phyloP scores from a whole-genome alignment of 352 stramenopile genomes.

The Globisporangium cystogenes region DNA sequence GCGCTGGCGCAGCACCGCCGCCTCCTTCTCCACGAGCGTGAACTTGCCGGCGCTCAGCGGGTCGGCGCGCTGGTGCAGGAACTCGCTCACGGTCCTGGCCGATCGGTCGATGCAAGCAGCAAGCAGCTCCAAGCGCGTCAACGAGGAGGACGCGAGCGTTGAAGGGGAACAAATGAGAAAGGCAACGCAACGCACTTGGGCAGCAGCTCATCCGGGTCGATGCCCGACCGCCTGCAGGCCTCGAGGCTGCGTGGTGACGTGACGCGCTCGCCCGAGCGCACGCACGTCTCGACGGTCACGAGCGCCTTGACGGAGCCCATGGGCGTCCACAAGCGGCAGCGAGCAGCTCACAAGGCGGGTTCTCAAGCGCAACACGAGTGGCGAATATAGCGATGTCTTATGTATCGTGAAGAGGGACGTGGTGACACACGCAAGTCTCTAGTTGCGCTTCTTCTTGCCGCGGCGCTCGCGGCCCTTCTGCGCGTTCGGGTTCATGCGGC shows the following conservation, averaged over 20 bases:
- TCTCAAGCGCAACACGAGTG: too few relatives aligned
- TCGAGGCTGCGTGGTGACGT: constrained; percentile 66
- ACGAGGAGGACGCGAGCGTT: background rate
- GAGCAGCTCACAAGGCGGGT: too few relatives aligned
- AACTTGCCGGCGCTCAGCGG: constrained; percentile 30
- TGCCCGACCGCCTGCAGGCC: constrained; percentile 60
- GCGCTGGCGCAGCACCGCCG: constrained; percentile 57
- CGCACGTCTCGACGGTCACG: constrained; percentile 46
- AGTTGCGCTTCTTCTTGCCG: constrained; percentile 96
- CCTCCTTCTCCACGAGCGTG: constrained; percentile 66
- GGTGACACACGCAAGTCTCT: constrained; percentile 11
- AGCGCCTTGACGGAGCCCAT: constrained; percentile 34
- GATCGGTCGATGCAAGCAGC: background rate
- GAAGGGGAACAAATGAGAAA: too few relatives aligned
- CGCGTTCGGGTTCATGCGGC: constrained; percentile 95
- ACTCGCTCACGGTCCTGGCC: constrained; percentile 28
- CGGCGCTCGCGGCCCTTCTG: constrained; percentile 94
- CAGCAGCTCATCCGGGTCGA: constrained; percentile 58
- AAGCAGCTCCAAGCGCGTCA: background rate
- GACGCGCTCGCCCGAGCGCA: constrained; percentile 38
- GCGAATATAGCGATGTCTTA: background rate
- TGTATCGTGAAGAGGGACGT: background rate
- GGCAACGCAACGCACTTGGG: constrained; percentile 27
- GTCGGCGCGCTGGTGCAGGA: constrained; percentile 26
- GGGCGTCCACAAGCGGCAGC: background rate